Conservation (phyloP, 2,329 filamentous ascomycete species). For the Chrysosphaeria jannelii region DNA sequence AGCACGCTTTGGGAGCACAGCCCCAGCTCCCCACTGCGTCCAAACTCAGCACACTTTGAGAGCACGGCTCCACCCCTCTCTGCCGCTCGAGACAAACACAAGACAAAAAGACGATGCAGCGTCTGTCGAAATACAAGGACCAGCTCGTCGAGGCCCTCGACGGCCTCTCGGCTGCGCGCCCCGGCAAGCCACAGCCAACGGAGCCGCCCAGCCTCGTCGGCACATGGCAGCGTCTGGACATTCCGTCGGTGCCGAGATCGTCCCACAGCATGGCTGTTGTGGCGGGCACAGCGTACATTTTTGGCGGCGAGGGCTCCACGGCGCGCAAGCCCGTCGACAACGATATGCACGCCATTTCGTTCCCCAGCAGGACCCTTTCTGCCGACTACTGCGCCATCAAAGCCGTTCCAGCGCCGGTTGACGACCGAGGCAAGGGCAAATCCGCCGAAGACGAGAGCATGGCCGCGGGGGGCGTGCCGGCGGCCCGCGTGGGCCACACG, state of each 20-base stretch:
- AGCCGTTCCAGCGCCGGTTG: slow-evolving; percentile 9
- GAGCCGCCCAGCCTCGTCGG: slow-evolving; percentile 20
- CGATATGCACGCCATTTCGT: slow-evolving; percentile 32
- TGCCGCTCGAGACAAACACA: no score
- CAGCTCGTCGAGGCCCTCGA: no score
- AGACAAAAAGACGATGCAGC: no score
- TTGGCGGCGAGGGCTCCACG: slow-evolving; percentile 35
- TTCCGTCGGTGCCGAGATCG: slow-evolving; percentile 32
- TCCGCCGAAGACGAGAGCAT: slow-evolving; percentile 1
- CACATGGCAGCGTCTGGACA: slow-evolving; percentile 27
- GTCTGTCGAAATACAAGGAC: no score
- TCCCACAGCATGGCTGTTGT: slow-evolving; percentile 40
- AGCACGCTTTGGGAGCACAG: no score
- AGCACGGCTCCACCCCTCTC: no score
- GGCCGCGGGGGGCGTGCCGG: slow-evolving; percentile 15
- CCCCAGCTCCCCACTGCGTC: no score
- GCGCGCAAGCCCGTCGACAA: slow-evolving; percentile 38
- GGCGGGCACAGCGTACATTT: slow-evolving; percentile 26
- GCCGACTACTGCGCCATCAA: slow-evolving; percentile 29
- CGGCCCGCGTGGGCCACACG: slow-evolving; percentile 42
- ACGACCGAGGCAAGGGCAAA: slow-evolving; percentile 10
- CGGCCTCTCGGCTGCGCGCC: no score
- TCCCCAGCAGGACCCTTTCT: slow-evolving; percentile 24
- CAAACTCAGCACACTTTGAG: no score
- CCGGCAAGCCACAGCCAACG: no score